phyloP scores from a whole-genome alignment of 2,329 filamentous ascomycete genomes.

The Fusarium odoratissimum region DNA sequence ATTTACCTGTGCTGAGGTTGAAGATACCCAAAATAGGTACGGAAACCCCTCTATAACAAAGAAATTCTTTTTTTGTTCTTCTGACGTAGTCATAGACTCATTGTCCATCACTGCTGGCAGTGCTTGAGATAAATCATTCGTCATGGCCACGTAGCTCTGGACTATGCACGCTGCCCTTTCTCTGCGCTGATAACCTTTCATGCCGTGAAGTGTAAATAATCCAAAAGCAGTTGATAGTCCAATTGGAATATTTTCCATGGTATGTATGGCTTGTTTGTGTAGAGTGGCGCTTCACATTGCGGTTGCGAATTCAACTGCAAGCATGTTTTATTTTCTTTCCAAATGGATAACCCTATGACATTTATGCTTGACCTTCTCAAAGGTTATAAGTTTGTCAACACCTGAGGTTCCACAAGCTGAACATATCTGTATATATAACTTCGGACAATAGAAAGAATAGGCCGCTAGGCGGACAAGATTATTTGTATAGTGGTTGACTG shows the following conservation, averaged over 20 bases:
- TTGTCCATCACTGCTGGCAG: background rate
- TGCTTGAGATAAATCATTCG: background rate
- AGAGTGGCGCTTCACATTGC: background rate
- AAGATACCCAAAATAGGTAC: constrained; percentile 14
- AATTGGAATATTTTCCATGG: rapidly evolving
- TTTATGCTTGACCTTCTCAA: background rate
- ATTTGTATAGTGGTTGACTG: too few relatives aligned
- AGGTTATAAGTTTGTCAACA: background rate
- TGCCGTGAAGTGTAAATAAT: background rate
- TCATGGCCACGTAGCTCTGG: background rate
- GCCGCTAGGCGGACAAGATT: background rate
- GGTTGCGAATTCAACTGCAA: background rate
- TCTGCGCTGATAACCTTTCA: background rate
- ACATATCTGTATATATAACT: background rate
- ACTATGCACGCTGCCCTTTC: background rate
- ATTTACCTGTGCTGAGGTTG: background rate
- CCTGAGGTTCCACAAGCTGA: background rate
- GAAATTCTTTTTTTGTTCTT: background rate
- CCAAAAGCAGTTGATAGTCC: rapidly evolving
- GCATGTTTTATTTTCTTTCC: background rate
- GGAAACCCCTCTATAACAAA: background rate
- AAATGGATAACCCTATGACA: background rate
- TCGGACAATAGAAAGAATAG: too few relatives aligned
- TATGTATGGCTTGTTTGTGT: background rate
- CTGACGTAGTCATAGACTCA: background rate